Base-by-base conservation (phyloP, 192 early-diverging fungal genomes). In the Coemansia sp. region DNA sequence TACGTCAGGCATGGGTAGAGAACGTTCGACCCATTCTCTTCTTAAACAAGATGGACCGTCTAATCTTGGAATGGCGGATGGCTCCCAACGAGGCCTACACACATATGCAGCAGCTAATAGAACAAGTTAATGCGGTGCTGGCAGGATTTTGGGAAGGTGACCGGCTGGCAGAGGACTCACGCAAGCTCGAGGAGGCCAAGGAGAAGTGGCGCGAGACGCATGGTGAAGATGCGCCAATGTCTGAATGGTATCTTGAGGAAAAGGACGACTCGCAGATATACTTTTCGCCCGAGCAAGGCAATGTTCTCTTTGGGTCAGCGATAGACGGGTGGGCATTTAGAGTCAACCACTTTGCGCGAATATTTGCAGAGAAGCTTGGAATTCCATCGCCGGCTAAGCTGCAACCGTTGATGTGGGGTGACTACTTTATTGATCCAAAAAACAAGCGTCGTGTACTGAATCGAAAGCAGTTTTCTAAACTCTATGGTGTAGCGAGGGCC, bases 321-420 rank as follows among this genome's bases (percentile, higher is more conserved):
- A 90, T 93, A 26, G 95, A 99, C 72, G 97, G 97, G 5, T 99
- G 97, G 97, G 96, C 96, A 18, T 99, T 99, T 77, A 82, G 94
- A 49, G 81, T 91, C 25, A 88, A 92, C 54, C 93, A 97, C 66
- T 99, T 99, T 86, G 93, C 96, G 0, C 82, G 79, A 10, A 82
- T 97, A 9, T 99, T 97, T 80, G 89, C 94, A 6, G 82, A 88
- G 18, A 96, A 95, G 69, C 84, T 99, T 44, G 79, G 79, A 5
- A 48, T 79, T 3, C 44, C 69, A 0, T 69, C 79, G 34, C 62
- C 78, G 10, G 62, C 63, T 26, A 76, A 73, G 54, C 79, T 99
- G 41, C 86, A 87, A 58, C 90, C 90, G 62, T 86, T 91, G 30
- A 84, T 99, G 58, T 99, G 97, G 97, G 97, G 97, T 14, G 92